Percentiles rank a stretch among this genome's conserved stretches.
These are phyloP conservation scores for Fraxinus pennsylvanica DNA, from an alignment of 257 asterid genomes.

Conservation along the genomic window DNA sequence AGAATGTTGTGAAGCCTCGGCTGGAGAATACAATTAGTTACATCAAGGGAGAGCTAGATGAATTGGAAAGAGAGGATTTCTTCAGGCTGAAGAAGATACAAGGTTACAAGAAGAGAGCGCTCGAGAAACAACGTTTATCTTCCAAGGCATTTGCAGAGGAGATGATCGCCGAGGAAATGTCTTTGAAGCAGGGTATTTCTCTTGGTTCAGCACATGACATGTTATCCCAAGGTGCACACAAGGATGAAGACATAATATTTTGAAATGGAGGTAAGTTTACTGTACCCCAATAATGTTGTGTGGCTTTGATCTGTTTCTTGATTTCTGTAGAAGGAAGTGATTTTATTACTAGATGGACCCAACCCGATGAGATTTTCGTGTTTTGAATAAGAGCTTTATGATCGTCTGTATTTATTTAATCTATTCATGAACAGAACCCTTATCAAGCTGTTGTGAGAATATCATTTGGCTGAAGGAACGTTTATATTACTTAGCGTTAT, in stretches of 20 bases:
- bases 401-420: background rate
- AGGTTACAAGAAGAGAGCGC: background rate
- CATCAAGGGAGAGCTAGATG: background rate
- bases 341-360: background rate
- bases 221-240: background rate
- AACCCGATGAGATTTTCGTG: background rate
- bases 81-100: constrained; percentile 3
- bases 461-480: background rate
- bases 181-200: background rate
- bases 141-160: background rate
- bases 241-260: constrained; percentile 8
- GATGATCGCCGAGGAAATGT: background rate
- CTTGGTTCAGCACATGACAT: background rate
- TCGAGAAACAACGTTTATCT: background rate
- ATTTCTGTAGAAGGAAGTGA: background rate
- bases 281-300: background rate
- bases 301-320: background rate
- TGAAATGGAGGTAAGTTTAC: background rate
- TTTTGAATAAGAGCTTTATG: background rate
- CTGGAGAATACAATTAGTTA: background rate
- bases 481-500: background rate
- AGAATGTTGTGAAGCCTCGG: constrained; percentile 4
- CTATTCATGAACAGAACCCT: background rate
- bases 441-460: background rate
- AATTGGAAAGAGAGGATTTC: constrained; percentile 5